These are phyloP conservation scores for Arabidopsis lyrata DNA, from an alignment of 441 rosid genomes.

Conservation along the genomic window DNA sequence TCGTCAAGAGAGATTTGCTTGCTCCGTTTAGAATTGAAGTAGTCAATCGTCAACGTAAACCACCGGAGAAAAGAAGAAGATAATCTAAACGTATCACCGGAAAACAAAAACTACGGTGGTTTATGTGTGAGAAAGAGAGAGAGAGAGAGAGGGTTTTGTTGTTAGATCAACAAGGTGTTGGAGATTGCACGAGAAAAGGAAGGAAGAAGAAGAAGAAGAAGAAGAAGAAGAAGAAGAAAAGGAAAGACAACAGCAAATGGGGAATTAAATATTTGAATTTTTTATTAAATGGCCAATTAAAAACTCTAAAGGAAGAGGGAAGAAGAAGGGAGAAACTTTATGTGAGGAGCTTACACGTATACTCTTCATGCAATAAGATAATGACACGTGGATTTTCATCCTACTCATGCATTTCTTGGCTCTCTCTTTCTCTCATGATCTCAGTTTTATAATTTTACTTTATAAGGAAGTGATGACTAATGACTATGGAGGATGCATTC, in stretches of 20 bases:
- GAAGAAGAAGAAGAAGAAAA: conserved; percentile 27
- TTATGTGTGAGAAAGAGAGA: neutral
- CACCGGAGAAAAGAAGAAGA: conserved; percentile 8
- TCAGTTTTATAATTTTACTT: conserved; percentile 1
- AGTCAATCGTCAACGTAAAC: neutral
- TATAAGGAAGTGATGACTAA: neutral
- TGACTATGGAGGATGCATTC: neutral
- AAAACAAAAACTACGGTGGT: neutral
- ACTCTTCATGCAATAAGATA: neutral
- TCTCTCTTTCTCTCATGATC: neutral
- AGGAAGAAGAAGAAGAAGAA: conserved; percentile 32
- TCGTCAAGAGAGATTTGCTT: neutral
- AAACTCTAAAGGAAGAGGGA: conserved; percentile 5
- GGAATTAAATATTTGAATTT: conserved; percentile 36
- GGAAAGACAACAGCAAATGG: neutral
- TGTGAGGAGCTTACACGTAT: conserved; percentile 33
- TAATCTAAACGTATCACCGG: neutral
- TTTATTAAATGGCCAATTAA: conserved; percentile 7
- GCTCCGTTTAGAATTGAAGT: neutral
- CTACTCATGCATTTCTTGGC: conserved; percentile 8
- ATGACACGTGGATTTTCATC: conserved; percentile 30
- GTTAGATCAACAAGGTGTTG: conserved; percentile 23
- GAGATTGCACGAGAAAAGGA: conserved; percentile 12
- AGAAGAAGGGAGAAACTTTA: conserved; percentile 12
- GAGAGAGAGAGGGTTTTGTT: conserved; percentile 9